These are phyloP conservation scores for Phylloboletellus chloephorus DNA, from an alignment of 1,284 basidiomycete genomes.

Conservation along the genomic window DNA sequence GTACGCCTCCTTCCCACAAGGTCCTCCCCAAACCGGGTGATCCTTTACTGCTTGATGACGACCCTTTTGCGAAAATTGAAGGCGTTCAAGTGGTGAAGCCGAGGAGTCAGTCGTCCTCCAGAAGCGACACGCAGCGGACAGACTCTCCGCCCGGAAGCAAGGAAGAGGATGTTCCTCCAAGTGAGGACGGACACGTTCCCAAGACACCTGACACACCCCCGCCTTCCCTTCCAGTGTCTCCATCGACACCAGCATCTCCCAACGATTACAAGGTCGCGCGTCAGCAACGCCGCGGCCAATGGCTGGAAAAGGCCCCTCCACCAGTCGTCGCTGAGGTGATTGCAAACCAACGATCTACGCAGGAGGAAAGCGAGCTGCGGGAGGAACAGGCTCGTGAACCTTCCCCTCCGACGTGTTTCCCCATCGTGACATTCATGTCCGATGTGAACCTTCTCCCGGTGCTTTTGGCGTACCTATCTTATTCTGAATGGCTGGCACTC, in stretches of 20 bases:
- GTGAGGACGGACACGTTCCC: constrained; percentile 12
- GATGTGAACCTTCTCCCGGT: constrained; percentile 44
- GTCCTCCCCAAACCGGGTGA: constrained; percentile 16
- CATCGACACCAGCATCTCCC: constrained; percentile 30
- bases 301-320: constrained; percentile 39
- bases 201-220: constrained; percentile 1
- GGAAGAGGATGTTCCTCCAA: constrained; percentile 7
- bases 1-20: constrained; percentile 1
- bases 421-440: constrained; percentile 48
- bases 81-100: constrained; percentile 40
- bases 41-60: constrained; percentile 40
- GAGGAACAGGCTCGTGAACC: constrained; percentile 21
- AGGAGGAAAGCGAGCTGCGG: constrained; percentile 8
- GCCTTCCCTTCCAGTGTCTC: constrained; percentile 15
- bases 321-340: constrained; percentile 25
- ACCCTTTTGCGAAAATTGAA: constrained; percentile 53
- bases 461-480: constrained; percentile 55
- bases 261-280: constrained; percentile 39
- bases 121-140: constrained; percentile 3
- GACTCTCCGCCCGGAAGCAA: not conserved
- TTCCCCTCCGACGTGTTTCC: constrained; percentile 41
- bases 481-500: constrained; percentile 62
- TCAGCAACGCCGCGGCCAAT: constrained; percentile 36
- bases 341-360: constrained; percentile 21
- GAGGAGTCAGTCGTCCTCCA: constrained; percentile 17